Percentiles rank a stretch among this genome's conserved stretches.
phyloP scores from a whole-genome alignment of 2,329 filamentous ascomycete species.

The Colletotrichum paranaense region DNA sequence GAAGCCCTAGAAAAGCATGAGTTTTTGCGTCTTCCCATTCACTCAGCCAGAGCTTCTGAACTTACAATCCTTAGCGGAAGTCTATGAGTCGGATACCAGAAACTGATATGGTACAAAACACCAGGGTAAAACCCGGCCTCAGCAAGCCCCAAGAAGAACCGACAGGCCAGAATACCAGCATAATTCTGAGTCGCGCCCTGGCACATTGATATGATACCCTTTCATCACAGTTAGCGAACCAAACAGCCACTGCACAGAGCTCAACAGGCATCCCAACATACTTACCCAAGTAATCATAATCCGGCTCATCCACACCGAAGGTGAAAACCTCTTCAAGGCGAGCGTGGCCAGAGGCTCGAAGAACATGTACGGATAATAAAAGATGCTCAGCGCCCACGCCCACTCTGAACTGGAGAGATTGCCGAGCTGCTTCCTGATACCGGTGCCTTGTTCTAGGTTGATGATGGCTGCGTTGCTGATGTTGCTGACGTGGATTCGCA shows the following conservation, averaged over 20 bases:
- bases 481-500: constrained; percentile 41
- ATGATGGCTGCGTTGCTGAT: constrained; percentile 43
- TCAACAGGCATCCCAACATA: neutral
- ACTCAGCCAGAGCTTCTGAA: neutral
- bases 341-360: constrained; percentile 41
- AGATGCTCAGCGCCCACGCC: constrained; percentile 41
- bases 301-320: constrained; percentile 41
- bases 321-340: constrained; percentile 39
- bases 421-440: constrained; percentile 40
- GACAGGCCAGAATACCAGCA: constrained; percentile 40
- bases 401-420: constrained; percentile 39
- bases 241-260: neutral
- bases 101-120: constrained; percentile 42
- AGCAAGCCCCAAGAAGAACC: constrained; percentile 42
- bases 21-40: neutral
- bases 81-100: constrained; percentile 47
- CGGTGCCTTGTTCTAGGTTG: constrained; percentile 42
- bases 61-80: constrained; percentile 45
- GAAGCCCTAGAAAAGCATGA: constrained; percentile 39
- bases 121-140: constrained; percentile 45
- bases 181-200: constrained; percentile 40
- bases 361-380: constrained; percentile 42
- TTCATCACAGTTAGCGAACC: neutral
- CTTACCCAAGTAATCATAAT: constrained; percentile 42
- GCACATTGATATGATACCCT: constrained; percentile 40